Evolutionary conservation across 2,329 filamentous ascomycete species (phyloP).

Genomic region (Aspergillus unguis): DNA sequence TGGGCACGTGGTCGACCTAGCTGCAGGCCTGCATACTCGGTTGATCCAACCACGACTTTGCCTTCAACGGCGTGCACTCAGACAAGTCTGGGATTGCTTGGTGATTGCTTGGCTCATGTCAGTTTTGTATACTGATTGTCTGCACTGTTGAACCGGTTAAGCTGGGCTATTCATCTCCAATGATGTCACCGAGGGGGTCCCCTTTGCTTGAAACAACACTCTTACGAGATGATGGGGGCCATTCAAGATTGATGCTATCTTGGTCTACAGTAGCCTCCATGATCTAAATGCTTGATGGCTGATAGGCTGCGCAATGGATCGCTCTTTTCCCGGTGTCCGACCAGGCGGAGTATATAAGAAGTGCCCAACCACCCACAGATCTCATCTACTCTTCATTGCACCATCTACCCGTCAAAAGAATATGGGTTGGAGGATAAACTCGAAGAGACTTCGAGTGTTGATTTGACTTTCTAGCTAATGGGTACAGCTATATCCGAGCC

Average conservation of each 20-base stretch:
- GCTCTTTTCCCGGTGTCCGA: too few relatives aligned
- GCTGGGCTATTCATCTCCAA: not conserved
- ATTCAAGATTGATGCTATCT: not conserved
- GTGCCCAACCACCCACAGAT: not conserved
- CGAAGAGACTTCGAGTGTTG: not conserved
- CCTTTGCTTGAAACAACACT: not conserved
- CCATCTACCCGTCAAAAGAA: not conserved
- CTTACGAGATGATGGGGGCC: not conserved
- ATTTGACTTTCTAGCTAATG: conserved; percentile 3
- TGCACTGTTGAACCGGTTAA: not conserved
- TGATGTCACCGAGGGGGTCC: conserved; percentile 1
- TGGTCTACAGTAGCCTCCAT: not conserved
- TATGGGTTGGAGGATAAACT: not conserved
- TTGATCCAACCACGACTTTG: conserved; percentile 10
- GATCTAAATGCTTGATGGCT: not conserved
- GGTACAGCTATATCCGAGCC: not conserved
- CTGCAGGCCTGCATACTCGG: conserved; percentile 1
- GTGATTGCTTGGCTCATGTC: conserved; percentile 4
- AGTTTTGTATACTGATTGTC: not conserved
- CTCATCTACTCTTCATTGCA: not conserved
- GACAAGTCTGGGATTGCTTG: not conserved
- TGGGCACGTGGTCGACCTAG: conserved; percentile 1
- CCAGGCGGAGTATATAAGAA: not conserved
- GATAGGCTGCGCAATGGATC: not conserved
- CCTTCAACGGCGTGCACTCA: conserved; percentile 10